Evolutionary conservation across 768 basidiomycete genomes (phyloP).

Genomic region (Hortiboletus campestris): DNA sequence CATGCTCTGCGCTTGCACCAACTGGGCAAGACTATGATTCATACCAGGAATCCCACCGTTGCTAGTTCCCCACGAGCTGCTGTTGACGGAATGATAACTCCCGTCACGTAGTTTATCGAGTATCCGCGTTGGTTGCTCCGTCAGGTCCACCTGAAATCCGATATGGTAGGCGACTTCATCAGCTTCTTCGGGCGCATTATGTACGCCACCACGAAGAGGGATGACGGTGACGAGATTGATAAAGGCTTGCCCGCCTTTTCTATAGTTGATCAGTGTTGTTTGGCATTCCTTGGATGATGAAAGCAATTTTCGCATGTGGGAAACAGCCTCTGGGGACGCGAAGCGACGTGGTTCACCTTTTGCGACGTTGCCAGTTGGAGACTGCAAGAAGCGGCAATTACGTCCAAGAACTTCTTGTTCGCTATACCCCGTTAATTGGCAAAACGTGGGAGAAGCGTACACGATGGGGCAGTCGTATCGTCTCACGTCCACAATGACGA

Average conservation of each 20-base stretch:
- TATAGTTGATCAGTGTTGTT: constrained; percentile 82
- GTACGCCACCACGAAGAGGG: constrained; percentile 67
- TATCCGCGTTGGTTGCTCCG: constrained; percentile 82
- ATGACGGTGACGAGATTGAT: constrained; percentile 92
- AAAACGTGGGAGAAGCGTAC: constrained; percentile 87
- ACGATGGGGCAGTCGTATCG: constrained; percentile 84
- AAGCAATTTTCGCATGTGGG: constrained; percentile 64
- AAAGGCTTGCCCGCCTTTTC: constrained; percentile 80
- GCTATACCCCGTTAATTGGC: constrained; percentile 68
- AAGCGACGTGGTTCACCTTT: constrained; percentile 55
- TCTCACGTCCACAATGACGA: constrained; percentile 84
- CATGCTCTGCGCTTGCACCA: constrained; percentile 18
- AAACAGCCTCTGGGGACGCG: constrained; percentile 65
- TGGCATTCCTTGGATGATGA: constrained; percentile 84
- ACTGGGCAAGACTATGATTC: constrained; percentile 7
- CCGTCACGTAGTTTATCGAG: constrained; percentile 78
- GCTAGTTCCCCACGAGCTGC: constrained; percentile 30
- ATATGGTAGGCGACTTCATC: constrained; percentile 83
- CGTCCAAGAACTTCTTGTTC: constrained; percentile 79
- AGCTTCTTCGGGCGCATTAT: constrained; percentile 47
- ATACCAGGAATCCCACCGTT: not conserved
- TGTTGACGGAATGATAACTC: constrained; percentile 63
- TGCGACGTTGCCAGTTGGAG: constrained; percentile 58
- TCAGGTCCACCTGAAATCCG: constrained; percentile 94
- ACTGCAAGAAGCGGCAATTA: constrained; percentile 91